Base-by-base conservation (phyloP, 2,329 filamentous ascomycete genomes). In the Microsporum ferrugineum region DNA sequence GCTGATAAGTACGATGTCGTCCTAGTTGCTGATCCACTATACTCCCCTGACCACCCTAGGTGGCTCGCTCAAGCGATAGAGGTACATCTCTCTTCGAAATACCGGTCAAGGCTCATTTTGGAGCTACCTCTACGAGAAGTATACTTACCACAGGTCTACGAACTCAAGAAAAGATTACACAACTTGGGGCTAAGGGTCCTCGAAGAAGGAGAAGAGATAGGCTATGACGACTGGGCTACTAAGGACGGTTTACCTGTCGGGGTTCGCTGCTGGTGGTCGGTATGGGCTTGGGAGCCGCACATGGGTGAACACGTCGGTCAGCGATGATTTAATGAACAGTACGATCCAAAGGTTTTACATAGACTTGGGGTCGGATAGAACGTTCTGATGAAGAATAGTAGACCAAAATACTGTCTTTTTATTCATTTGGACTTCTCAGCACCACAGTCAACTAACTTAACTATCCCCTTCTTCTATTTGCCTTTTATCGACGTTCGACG, bases 11-110 rank as follows among this genome's bases (percentile, higher is more conserved):
- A 76, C 65, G 71, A 87, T 78, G 76, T 96, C 60, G 84, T 97
- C 49, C 79, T 99, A 2, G 89, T 85, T 1, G 90, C 92, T 2
- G 94, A 99, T 72, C 83, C 89, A 0, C 77, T 99, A 23, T 97
- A 97, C 73, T 90, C 91, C 53, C 82, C 91, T 57, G 82, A 88
- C 2, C 94, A 97, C 69, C 90, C 92, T 0, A 75, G 72, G 2
- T 82, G 94, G 68, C 80, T 97, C 27, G 84, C 86, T 0, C 78
- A 84, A 12, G 86, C 88, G 12, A 85, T 97, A 51, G 74, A 79
- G 7, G 75, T 80, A 43, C 89, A 91, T 74, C 78, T 96, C 8
- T 80, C 80, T 6, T 73, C 77, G 12, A 78, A 77, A 2, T 61
- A 72, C 0, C 76, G 81, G 33, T 83, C 89, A 1, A 81, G 88